Conservation (phyloP, 163 green algal species). For the Scenedesmus sp. region DNA sequence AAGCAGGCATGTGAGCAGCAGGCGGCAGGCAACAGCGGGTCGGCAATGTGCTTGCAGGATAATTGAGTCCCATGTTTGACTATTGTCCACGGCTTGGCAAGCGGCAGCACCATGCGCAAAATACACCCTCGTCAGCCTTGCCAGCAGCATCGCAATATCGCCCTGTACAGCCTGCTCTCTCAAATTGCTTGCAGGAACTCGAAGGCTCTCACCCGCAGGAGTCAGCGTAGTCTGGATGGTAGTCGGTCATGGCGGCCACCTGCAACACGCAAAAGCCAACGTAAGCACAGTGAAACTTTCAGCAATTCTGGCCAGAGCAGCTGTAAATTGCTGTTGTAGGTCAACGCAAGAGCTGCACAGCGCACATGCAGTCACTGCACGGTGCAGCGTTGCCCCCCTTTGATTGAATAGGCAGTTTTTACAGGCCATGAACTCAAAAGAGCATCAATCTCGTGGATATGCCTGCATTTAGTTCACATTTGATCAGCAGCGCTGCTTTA, state of each 20-base stretch:
- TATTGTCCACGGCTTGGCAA: too few relatives aligned
- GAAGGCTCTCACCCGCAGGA: conserved; percentile 36
- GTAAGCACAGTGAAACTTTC: not conserved
- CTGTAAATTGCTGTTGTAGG: not conserved
- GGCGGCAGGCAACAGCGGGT: not conserved
- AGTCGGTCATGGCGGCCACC: conserved; percentile 50
- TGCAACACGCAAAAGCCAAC: not conserved
- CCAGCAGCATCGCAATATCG: not conserved
- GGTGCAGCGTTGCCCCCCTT: too few relatives aligned
- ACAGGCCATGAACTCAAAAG: too few relatives aligned
- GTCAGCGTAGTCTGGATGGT: conserved; percentile 38
- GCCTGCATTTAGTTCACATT: not conserved
- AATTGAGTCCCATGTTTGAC: too few relatives aligned
- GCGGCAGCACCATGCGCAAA: not conserved
- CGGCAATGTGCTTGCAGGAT: too few relatives aligned
- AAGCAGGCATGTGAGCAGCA: not conserved
- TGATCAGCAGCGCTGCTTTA: not conserved
- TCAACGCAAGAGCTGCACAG: not conserved
- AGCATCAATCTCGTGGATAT: too few relatives aligned
- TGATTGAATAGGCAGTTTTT: too few relatives aligned
- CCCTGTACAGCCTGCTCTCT: not conserved
- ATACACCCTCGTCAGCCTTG: not conserved
- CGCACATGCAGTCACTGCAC: too few relatives aligned
- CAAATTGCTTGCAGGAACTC: not conserved
- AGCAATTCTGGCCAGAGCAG: not conserved